A percentile compares a stretch with the other conserved stretches of the same genome.
Evolutionary conservation across 108 stramenopile species (phyloP).

Genomic region (Cyclotella kingstonii): DNA sequence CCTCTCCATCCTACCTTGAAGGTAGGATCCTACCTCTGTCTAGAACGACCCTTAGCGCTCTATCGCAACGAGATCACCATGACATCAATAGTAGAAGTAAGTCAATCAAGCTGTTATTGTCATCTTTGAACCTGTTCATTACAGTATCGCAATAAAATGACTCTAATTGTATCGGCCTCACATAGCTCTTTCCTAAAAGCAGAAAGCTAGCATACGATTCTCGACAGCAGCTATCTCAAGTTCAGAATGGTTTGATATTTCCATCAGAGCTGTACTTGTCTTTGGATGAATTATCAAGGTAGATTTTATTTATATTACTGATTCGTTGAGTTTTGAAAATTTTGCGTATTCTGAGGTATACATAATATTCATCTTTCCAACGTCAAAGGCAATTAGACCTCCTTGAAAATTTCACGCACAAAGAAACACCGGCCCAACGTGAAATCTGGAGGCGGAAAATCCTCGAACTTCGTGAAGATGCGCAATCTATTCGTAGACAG

Average conservation of each 20-base stretch:
- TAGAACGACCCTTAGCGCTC: no score
- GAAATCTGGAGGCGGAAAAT: slow-evolving; percentile 87
- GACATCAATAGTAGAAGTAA: slow-evolving; percentile 50
- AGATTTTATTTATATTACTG: slow-evolving; percentile 7
- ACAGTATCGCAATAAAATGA: neutral
- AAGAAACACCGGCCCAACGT: slow-evolving; percentile 78
- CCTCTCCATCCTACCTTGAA: no score
- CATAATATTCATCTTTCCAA: neutral
- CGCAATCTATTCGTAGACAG: slow-evolving; percentile 53
- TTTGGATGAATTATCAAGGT: slow-evolving; percentile 69
- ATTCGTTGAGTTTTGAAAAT: no score
- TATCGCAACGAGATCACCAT: slow-evolving; percentile 13
- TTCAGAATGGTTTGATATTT: slow-evolving; percentile 71
- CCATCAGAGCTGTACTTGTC: slow-evolving; percentile 72
- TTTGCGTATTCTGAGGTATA: no score
- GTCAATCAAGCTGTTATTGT: neutral
- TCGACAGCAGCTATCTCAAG: slow-evolving; percentile 79
- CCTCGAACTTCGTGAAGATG: slow-evolving; percentile 71
- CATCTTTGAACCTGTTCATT: neutral
- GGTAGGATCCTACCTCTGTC: no score
- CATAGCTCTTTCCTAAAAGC: slow-evolving; percentile 80
- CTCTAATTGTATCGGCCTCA: neutral
- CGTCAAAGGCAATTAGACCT: slow-evolving; percentile 57
- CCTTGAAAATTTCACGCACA: slow-evolving; percentile 65
- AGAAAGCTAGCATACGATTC: slow-evolving; percentile 84